Conservation (phyloP, 345 rosid species). For the Gossypium bickii region DNA sequence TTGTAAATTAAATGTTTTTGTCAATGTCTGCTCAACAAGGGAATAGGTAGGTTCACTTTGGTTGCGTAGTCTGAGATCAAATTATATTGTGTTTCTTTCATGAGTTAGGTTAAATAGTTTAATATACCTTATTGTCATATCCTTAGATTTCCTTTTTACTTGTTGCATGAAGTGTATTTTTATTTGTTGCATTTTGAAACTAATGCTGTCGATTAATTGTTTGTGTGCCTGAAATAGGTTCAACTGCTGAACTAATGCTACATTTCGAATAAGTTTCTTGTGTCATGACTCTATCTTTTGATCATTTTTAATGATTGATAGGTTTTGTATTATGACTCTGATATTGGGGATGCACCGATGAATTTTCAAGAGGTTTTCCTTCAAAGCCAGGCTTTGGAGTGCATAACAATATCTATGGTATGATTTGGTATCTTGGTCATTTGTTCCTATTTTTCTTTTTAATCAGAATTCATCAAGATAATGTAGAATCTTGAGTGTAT, state of each 20-base stretch:
- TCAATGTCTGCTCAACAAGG: not conserved
- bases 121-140: not conserved
- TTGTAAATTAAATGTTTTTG: not conserved
- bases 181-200: not conserved
- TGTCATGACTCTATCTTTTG: conserved; percentile 10
- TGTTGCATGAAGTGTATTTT: not conserved
- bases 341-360: conserved; percentile 74
- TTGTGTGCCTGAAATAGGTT: not conserved
- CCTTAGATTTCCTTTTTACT: not conserved
- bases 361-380: conserved; percentile 88
- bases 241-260: not conserved
- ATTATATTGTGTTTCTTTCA: not conserved
- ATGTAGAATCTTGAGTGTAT: conserved; percentile 8
- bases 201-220: not conserved
- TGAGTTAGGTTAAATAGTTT: not conserved
- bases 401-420: conserved; percentile 83
- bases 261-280: not conserved
- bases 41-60: not conserved
- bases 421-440: conserved; percentile 17
- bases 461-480: not conserved
- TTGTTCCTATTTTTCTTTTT: not conserved
- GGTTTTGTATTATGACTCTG: conserved; percentile 85
- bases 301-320: conserved; percentile 21
- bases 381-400: conserved; percentile 95
- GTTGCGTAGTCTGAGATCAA: not conserved